A percentile compares a stretch with the other conserved stretches of the same genome.
Evolutionary conservation across 164 flowering plant species (phyloP).

Genomic region (Liriodendron chinense): DNA sequence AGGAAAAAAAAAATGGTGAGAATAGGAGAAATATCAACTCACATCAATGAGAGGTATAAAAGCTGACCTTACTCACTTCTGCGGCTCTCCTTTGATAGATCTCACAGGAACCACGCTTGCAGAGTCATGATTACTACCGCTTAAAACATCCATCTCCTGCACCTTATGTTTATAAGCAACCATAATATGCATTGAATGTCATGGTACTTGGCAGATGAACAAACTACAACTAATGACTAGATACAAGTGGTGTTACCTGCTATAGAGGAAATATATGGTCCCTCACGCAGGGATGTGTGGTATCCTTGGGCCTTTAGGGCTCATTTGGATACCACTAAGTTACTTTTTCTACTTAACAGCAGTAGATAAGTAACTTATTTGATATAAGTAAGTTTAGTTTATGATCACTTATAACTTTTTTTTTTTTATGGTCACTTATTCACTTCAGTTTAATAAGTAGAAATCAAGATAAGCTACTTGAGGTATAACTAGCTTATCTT

Average conservation of each 20-base stretch:
- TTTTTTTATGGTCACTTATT: no score
- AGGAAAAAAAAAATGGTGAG: not conserved
- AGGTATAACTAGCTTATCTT: no score
- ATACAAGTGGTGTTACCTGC: not conserved
- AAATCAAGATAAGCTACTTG: no score
- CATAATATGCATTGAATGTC: not conserved
- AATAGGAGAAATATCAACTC: not conserved
- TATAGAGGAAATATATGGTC: not conserved
- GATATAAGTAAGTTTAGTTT: no score
- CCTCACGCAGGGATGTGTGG: not conserved
- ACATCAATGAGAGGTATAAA: not conserved
- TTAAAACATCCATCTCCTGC: conserved; percentile 7
- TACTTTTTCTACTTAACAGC: no score
- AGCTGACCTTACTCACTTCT: conserved; percentile 4
- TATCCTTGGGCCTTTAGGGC: no score
- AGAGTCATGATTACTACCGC: conserved; percentile 35
- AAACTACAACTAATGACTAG: not conserved
- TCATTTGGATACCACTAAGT: no score
- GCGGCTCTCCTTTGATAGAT: conserved; percentile 37
- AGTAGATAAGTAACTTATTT: no score
- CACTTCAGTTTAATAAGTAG: no score
- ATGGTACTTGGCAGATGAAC: not conserved
- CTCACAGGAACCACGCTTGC: conserved; percentile 46
- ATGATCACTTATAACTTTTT: no score
- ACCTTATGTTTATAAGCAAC: not conserved